Evolutionary conservation across 2,329 filamentous ascomycete genomes (phyloP).

Genomic region (Hysterium pulicare): DNA sequence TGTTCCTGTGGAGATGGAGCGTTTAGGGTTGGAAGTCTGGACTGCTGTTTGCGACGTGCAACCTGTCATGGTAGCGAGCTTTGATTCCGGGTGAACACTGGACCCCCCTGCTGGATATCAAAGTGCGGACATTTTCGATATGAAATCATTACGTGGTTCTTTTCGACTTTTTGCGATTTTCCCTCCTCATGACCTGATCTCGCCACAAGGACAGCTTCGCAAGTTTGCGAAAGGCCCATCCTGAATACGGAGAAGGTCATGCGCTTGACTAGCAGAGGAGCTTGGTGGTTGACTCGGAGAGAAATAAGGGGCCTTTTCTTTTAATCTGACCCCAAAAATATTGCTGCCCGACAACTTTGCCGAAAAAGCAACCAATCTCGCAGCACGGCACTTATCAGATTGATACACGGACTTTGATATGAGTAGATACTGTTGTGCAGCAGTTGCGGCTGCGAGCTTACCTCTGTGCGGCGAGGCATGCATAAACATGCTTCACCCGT

Average conservation of each 20-base stretch:
- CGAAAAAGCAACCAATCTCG: neutral
- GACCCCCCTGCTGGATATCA: neutral
- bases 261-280: too few relatives aligned
- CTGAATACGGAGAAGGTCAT: too few relatives aligned
- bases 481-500: conserved; percentile 5
- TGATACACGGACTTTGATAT: neutral
- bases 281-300: too few relatives aligned
- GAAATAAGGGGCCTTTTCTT: neutral
- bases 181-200: neutral
- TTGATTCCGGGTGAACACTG: neutral
- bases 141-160: neutral
- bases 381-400: neutral
- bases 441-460: neutral
- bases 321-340: neutral
- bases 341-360: neutral
- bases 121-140: neutral
- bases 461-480: neutral
- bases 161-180: neutral
- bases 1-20: neutral
- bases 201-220: too few relatives aligned
- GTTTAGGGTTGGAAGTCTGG: neutral
- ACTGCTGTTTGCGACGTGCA: neutral
- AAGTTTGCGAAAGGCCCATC: too few relatives aligned
- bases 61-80: neutral
- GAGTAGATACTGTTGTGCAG: neutral